phyloP scores from a whole-genome alignment of 2,329 filamentous ascomycete genomes.

The Exophiala mesophila region DNA sequence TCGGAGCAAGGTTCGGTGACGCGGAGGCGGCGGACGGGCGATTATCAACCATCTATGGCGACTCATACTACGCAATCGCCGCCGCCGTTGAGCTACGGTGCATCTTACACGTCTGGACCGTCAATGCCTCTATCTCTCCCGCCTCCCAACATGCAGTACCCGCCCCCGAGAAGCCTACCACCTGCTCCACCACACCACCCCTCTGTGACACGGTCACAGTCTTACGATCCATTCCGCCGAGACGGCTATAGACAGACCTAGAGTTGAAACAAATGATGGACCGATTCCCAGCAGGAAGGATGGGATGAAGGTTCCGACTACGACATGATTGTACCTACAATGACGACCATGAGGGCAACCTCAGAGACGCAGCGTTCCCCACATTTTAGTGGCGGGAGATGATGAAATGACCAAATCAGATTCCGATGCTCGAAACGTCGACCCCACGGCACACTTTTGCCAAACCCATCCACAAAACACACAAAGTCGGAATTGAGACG shows the following conservation, averaged over 20 bases:
- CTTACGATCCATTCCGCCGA: constrained; percentile 23
- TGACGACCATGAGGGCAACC: constrained; percentile 24
- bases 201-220: constrained; percentile 17
- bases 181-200: constrained; percentile 14
- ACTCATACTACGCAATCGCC: constrained; percentile 13
- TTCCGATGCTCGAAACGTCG: constrained; percentile 19
- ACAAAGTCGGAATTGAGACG: background rate
- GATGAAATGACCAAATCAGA: constrained; percentile 17
- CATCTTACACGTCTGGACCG: constrained; percentile 11
- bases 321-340: constrained; percentile 22
- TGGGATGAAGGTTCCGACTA: constrained; percentile 1
- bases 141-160: constrained; percentile 12
- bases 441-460: constrained; percentile 11
- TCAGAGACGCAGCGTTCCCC: constrained; percentile 18
- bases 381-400: constrained; percentile 11
- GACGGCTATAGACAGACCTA: constrained; percentile 19
- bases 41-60: constrained; percentile 22
- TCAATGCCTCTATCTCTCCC: constrained; percentile 17
- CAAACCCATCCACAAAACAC: constrained; percentile 9
- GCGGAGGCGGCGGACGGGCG: constrained; percentile 23
- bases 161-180: constrained; percentile 14
- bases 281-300: background rate
- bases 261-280: constrained; percentile 14
- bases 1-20: constrained; percentile 17
- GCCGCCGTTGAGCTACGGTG: constrained; percentile 9